Evolutionary conservation across 164 flowering plant genomes (phyloP).

Genomic region (Cinnamomum chago): DNA sequence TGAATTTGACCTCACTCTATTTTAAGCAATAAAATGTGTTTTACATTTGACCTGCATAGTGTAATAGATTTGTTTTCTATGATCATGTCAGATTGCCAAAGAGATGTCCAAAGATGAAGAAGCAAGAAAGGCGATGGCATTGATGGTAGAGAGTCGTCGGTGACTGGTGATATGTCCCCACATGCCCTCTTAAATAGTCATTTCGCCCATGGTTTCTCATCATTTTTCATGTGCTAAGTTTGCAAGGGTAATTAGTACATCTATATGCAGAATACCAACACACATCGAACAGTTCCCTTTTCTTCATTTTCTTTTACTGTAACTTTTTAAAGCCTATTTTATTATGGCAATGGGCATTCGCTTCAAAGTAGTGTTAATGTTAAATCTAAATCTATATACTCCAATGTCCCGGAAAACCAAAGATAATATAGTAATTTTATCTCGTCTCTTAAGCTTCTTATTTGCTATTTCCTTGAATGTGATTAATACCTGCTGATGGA

Average conservation of each 20-base stretch:
- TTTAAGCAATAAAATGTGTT: not conserved
- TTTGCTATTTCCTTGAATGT: too few species aligned
- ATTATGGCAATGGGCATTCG: too few species aligned
- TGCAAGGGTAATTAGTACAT: constrained; percentile 2
- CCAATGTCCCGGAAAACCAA: too few species aligned
- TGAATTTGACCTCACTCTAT: not conserved
- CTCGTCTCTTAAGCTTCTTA: too few species aligned
- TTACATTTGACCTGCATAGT: not conserved
- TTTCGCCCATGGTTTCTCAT: not conserved
- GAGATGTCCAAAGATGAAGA: constrained; percentile 13
- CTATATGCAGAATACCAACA: not conserved
- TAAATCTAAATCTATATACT: too few species aligned
- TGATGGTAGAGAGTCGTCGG: constrained; percentile 9
- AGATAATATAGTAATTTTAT: too few species aligned
- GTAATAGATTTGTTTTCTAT: not conserved
- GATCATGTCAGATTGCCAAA: constrained; percentile 11
- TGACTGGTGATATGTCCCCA: not conserved
- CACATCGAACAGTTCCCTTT: not conserved
- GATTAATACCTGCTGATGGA: too few species aligned
- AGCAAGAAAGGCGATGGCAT: constrained; percentile 6
- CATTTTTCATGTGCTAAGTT: constrained; percentile 6
- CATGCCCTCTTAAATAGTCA: not conserved
- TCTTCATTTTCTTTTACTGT: not conserved
- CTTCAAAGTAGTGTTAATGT: too few species aligned
- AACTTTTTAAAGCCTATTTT: not conserved